A percentile compares a stretch with the other conserved stretches of the same genome.
Evolutionary conservation across 2,329 filamentous ascomycete species (phyloP).

Genomic region (Daldinia sp.): DNA sequence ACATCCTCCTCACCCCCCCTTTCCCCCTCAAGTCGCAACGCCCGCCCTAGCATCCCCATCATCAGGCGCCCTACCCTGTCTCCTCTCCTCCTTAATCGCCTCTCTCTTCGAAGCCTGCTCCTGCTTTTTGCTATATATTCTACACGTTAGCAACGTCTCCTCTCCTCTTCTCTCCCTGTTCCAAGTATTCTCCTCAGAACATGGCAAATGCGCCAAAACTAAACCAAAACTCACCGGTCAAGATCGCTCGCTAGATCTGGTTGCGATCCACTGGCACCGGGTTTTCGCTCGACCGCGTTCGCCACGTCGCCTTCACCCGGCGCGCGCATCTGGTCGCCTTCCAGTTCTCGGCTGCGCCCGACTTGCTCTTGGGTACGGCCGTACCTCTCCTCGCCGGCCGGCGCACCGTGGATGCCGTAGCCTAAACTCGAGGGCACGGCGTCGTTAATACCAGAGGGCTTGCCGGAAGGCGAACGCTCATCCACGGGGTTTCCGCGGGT

Average conservation of each 20-base stretch:
- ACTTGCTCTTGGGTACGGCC: slow-evolving; percentile 43
- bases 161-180: not conserved
- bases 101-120: slow-evolving; percentile 46
- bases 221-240: slow-evolving; percentile 46
- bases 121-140: slow-evolving; percentile 46
- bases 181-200: not conserved
- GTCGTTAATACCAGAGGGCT: slow-evolving; percentile 35
- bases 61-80: slow-evolving; percentile 44
- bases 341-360: slow-evolving; percentile 45
- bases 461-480: slow-evolving; percentile 39
- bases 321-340: slow-evolving; percentile 50
- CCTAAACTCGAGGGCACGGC: slow-evolving; percentile 48
- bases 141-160: slow-evolving; percentile 13
- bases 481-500: slow-evolving; percentile 29
- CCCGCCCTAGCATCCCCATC: slow-evolving; percentile 43
- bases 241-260: slow-evolving; percentile 51
- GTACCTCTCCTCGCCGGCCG: slow-evolving; percentile 44
- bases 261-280: slow-evolving; percentile 47
- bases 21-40: slow-evolving; percentile 36
- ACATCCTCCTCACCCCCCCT: not conserved
- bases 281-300: slow-evolving; percentile 45
- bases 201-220: not conserved
- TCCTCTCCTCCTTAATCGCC: slow-evolving; percentile 47
- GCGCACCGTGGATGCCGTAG: slow-evolving; percentile 45
- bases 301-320: slow-evolving; percentile 50